These are phyloP conservation scores for Agastache rugosa DNA, from an alignment of 257 asterid species.

Conservation along the genomic window DNA sequence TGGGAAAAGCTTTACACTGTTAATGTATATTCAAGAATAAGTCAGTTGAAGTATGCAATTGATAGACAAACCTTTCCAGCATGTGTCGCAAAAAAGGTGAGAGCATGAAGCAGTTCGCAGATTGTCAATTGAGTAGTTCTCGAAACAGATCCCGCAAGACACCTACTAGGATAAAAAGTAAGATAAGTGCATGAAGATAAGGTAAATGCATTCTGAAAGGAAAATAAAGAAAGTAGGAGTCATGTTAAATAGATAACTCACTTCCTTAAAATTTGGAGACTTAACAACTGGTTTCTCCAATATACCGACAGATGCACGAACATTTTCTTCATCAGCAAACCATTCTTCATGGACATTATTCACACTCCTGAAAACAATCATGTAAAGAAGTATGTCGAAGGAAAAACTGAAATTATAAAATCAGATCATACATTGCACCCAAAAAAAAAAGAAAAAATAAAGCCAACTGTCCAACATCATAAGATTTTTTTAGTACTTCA, in stretches of 20 bases:
- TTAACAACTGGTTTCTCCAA: slow-evolving; percentile 64
- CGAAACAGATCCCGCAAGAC: slow-evolving; percentile 88
- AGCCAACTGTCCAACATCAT: not conserved
- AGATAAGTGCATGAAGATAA: slow-evolving; percentile 26
- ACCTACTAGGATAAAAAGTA: slow-evolving; percentile 52
- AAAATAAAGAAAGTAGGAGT: slow-evolving; percentile 23
- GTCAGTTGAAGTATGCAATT: slow-evolving; percentile 26
- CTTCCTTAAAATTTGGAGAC: slow-evolving; percentile 57
- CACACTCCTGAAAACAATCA: slow-evolving; percentile 67
- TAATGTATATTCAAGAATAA: slow-evolving; percentile 22
- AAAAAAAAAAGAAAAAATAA: not conserved
- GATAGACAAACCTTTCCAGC: slow-evolving; percentile 77
- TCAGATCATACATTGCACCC: not conserved
- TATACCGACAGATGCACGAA: slow-evolving; percentile 79
- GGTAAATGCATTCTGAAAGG: not conserved
- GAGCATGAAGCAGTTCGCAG: slow-evolving; percentile 66
- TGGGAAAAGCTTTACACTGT: not conserved
- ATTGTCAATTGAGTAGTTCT: slow-evolving; percentile 44
- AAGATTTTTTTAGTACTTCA: slow-evolving; percentile 1
- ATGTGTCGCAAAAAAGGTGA: slow-evolving; percentile 78
- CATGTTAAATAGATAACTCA: slow-evolving; percentile 41
- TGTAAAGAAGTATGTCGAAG: slow-evolving; percentile 14
- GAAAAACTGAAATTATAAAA: slow-evolving; percentile 28
- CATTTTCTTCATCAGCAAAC: slow-evolving; percentile 87
- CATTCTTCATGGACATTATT: slow-evolving; percentile 88